Base-by-base conservation (phyloP, 2,329 filamentous ascomycete genomes). In the Nannizzia gypsea region DNA sequence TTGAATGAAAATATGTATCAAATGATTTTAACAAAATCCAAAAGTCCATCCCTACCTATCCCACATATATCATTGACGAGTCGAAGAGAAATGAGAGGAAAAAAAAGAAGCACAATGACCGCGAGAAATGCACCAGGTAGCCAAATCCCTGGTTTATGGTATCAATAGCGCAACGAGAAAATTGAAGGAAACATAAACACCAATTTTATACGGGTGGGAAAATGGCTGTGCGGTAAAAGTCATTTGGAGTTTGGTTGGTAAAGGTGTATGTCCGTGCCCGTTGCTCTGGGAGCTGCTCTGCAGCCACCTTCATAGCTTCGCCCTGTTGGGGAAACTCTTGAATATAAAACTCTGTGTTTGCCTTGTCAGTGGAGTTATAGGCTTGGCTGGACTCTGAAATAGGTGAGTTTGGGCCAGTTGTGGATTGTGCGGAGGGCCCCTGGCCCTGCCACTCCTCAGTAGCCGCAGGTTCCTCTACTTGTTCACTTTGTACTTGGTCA, bases 261-360 rank as follows among this genome's bases (percentile, higher is more conserved):
- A 78, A 77, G 9, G 72, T 73, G 62, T 75, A 78, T 52, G 67
- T 71, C 65, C 75, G 75, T 5, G 72, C 71, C 64, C 71, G 72
- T 60, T 75, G 73, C 22, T 69, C 69, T 28, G 70, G 65, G 56
- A 77, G 66, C 60, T 76, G 73, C 59, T 77, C 72, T n/a, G 74
- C 70, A 50, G 71, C 69, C 61, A 71, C 73, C 22, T 71, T 71
- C 63, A 76, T 72, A n/a, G 71, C 70, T 63, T 75, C 69, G 59
- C 73, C 71, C 61, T 78, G 75, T 61, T 76, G 70, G 11, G 74
- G 71, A 61, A 75, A 77, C 61, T 77, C 75, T 56, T 74, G 72
- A 56, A 77, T 76, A 60, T 71, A 68, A 62, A 77, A 77, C 63
- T 76, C 73, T 0, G 70, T 69, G 40, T 66, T 66, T 65, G 72